Evolutionary conservation across 257 asterid species (phyloP).

Genomic region (Leptodermis oblonga): DNA sequence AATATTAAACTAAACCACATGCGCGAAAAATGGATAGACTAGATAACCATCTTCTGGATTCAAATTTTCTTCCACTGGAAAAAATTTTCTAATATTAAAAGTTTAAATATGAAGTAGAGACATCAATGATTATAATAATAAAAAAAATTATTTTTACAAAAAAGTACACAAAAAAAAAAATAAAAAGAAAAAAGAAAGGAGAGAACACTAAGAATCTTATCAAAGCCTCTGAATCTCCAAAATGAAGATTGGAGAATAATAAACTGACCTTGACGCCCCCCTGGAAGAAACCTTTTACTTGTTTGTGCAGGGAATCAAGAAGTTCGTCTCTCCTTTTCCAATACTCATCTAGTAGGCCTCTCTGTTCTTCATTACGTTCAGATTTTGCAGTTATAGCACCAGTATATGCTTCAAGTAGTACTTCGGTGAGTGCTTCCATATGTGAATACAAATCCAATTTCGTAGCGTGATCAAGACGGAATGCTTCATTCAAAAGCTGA

Average conservation of each 20-base stretch:
- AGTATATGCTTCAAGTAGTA: slow-evolving; percentile 76
- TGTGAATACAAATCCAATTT: slow-evolving; percentile 54
- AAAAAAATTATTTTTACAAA: no score
- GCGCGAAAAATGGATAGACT: no score
- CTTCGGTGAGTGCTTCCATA: slow-evolving; percentile 67
- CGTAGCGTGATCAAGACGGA: slow-evolving; percentile 48
- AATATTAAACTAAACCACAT: no score
- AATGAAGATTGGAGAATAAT: slow-evolving; percentile 7
- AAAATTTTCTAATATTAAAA: no score
- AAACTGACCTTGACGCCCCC: slow-evolving; percentile 52
- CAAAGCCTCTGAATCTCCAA: slow-evolving; percentile 8
- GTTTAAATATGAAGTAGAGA: no score
- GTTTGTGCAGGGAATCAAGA: slow-evolving; percentile 74
- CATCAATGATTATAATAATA: no score
- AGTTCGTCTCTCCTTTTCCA: slow-evolving; percentile 73
- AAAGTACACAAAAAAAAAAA: background rate
- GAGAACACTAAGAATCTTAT: background rate
- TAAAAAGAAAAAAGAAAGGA: background rate
- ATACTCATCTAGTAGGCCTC: slow-evolving; percentile 61
- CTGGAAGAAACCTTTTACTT: slow-evolving; percentile 50
- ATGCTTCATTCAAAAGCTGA: slow-evolving; percentile 56
- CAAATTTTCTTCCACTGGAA: no score
- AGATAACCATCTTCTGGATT: no score
- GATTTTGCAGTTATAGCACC: slow-evolving; percentile 71
- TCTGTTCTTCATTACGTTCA: slow-evolving; percentile 79